Percentiles rank a stretch among this genome's conserved stretches.
These are phyloP conservation scores for Mastigamoeba balamuthi DNA, from an alignment of 78 protist genomes.

Conservation along the genomic window DNA sequence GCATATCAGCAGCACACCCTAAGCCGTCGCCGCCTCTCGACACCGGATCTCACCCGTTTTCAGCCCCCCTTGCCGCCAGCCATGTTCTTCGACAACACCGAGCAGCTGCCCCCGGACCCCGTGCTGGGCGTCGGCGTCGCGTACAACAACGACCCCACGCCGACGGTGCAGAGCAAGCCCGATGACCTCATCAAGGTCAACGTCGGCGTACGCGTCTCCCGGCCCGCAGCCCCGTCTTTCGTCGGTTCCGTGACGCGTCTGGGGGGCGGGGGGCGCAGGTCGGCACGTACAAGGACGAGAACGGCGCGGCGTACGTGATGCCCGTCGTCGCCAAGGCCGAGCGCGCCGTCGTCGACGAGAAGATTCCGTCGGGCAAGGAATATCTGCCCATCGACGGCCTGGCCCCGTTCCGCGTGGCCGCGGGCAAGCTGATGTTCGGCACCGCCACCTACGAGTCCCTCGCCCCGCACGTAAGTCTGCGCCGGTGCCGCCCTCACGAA, in stretches of 20 bases:
- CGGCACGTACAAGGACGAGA: conserved; percentile 90
- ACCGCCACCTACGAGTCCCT: not conserved
- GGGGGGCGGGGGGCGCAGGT: conserved; percentile 3
- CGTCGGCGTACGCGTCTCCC: conserved; percentile 78
- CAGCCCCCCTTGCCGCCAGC: not conserved
- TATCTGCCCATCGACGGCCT: conserved; percentile 82
- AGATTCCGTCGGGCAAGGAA: conserved; percentile 56
- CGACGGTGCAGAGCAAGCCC: no score
- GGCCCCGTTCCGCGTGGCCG: conserved; percentile 39
- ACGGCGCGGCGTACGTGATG: conserved; percentile 84
- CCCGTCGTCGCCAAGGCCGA: conserved; percentile 27
- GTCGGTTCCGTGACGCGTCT: not conserved
- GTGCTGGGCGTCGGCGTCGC: conserved; percentile 61
- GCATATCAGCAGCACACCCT: no score
- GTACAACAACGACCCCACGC: conserved; percentile 40
- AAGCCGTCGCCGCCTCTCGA: no score
- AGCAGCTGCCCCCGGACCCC: conserved; percentile 62
- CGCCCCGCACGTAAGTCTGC: not conserved
- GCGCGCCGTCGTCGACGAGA: no score
- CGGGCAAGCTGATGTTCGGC: conserved; percentile 53
- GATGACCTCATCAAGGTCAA: conserved; percentile 40
- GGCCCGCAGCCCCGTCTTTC: conserved; percentile 16
- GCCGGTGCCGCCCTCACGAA: not conserved
- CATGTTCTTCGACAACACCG: conserved; percentile 14
- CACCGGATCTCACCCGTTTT: no score